Evolutionary conservation across 2,329 filamentous ascomycete species (phyloP).

Genomic region (Monilinia fructicola): DNA sequence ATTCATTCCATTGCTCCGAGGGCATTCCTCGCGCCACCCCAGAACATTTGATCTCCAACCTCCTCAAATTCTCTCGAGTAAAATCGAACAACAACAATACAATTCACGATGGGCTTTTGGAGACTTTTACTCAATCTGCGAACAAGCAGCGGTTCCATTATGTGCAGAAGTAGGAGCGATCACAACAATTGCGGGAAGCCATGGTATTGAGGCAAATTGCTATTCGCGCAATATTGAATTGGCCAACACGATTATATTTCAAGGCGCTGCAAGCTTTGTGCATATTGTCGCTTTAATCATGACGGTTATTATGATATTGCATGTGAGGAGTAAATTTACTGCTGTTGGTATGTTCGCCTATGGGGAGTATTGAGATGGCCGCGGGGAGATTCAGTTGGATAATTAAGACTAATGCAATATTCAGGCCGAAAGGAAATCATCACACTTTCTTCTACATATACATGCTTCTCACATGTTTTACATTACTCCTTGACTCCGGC

Average conservation of each 20-base stretch:
- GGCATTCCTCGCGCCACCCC: conserved; percentile 22
- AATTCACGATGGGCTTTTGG: conserved; percentile 73
- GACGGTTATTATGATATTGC: conserved; percentile 96
- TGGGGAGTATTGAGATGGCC: neutral
- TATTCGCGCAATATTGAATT: conserved; percentile 94
- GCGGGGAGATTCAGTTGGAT: conserved; percentile 9
- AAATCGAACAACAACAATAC: conserved; percentile 20
- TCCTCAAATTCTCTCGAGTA: conserved; percentile 28
- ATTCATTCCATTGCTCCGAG: conserved; percentile 18
- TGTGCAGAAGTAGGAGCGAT: conserved; percentile 82
- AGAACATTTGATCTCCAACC: conserved; percentile 23
- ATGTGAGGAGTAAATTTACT: conserved; percentile 96
- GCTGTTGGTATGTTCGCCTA: conserved; percentile 73
- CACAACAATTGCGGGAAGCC: conserved; percentile 62
- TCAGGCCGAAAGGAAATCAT: conserved; percentile 67
- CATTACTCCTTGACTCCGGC: conserved; percentile 87
- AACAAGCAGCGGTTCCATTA: conserved; percentile 78
- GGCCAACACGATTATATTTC: conserved; percentile 97
- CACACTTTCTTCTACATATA: conserved; percentile 97
- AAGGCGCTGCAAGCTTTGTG: conserved; percentile 85
- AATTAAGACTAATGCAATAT: conserved; percentile 28
- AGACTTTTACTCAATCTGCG: conserved; percentile 84
- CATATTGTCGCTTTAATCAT: conserved; percentile 89
- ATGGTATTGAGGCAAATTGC: conserved; percentile 85
- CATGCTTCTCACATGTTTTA: conserved; percentile 84